Evolutionary conservation across 768 basidiomycete species (phyloP).

Genomic region (Hypsizygus marmoreus): DNA sequence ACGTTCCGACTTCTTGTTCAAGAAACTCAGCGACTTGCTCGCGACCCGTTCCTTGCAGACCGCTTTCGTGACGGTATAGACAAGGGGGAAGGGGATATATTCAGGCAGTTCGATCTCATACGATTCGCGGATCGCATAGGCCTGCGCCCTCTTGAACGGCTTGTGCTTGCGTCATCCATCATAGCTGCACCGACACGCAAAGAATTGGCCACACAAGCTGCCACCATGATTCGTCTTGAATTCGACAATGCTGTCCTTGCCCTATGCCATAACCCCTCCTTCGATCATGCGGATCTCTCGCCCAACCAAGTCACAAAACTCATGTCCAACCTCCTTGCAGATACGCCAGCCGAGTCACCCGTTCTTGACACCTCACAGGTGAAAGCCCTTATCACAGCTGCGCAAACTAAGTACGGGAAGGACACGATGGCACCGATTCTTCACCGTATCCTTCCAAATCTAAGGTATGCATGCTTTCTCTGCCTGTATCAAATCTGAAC

Average conservation of each 20-base stretch:
- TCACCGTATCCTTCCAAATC: conserved; percentile 68
- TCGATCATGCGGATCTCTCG: conserved; percentile 79
- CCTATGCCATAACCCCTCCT: conserved; percentile 77
- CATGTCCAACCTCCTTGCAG: conserved; percentile 77
- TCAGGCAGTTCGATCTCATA: conserved; percentile 80
- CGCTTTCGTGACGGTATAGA: conserved; percentile 89
- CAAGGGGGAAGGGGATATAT: conserved; percentile 83
- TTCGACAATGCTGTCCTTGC: conserved; percentile 79
- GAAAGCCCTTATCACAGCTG: conserved; percentile 72
- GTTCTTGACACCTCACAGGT: conserved; percentile 73
- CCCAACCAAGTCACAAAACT: conserved; percentile 77
- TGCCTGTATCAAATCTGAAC: background rate
- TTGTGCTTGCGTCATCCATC: conserved; percentile 77
- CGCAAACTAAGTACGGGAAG: conserved; percentile 78
- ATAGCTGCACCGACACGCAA: conserved; percentile 58
- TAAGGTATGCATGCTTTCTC: conserved; percentile 53
- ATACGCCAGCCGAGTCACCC: conserved; percentile 67
- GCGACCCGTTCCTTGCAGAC: conserved; percentile 88
- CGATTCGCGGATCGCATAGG: conserved; percentile 84
- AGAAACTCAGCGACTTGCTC: conserved; percentile 86
- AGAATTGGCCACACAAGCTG: conserved; percentile 65
- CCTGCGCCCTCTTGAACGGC: conserved; percentile 74
- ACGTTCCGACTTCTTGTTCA: conserved; percentile 86
- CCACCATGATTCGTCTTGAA: conserved; percentile 68
- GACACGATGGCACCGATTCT: conserved; percentile 76